These are phyloP conservation scores for Tetrahymena borealis DNA, from an alignment of 73 alveolate genomes.

Conservation along the genomic window DNA sequence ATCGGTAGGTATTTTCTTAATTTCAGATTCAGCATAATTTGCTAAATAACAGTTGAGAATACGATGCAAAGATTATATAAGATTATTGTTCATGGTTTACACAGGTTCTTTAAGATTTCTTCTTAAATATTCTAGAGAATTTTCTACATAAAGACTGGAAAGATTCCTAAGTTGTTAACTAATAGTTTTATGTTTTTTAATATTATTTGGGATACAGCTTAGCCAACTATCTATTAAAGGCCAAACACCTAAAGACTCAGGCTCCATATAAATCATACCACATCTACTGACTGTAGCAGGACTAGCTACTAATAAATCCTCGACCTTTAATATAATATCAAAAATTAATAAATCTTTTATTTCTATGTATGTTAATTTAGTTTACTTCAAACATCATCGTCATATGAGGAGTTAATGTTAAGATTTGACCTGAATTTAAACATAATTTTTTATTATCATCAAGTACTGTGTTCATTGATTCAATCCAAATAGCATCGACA, in stretches of 20 bases:
- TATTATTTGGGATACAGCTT: slow-evolving; percentile 20
- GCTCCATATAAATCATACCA: slow-evolving; percentile 99
- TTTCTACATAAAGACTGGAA: slow-evolving; percentile 55
- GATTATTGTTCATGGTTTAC: slow-evolving; percentile 76
- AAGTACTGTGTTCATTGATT: slow-evolving; percentile 96
- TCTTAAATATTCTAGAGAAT: slow-evolving; percentile 63
- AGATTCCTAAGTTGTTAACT: slow-evolving; percentile 47
- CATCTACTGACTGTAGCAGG: slow-evolving; percentile 99
- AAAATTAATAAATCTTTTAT: not conserved
- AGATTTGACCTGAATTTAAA: slow-evolving; percentile 68
- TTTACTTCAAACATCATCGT: slow-evolving; percentile 85
- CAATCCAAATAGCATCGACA: slow-evolving; percentile 95
- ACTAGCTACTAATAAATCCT: slow-evolving; percentile 96
- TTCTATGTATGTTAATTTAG: not conserved
- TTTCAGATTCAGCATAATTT: slow-evolving; percentile 71
- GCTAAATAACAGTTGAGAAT: slow-evolving; percentile 83
- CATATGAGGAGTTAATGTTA: slow-evolving; percentile 72
- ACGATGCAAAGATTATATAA: slow-evolving; percentile 70
- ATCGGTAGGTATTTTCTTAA: slow-evolving; percentile 66
- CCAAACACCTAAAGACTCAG: slow-evolving; percentile 79
- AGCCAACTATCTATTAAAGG: slow-evolving; percentile 37
- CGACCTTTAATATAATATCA: slow-evolving; percentile 87
- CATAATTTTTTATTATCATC: slow-evolving; percentile 95
- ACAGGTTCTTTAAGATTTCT: slow-evolving; percentile 79
- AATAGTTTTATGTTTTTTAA: slow-evolving; percentile 30